These are phyloP conservation scores for Eimeria sp. DNA, from an alignment of 169 alveolate genomes.

Conservation along the genomic window DNA sequence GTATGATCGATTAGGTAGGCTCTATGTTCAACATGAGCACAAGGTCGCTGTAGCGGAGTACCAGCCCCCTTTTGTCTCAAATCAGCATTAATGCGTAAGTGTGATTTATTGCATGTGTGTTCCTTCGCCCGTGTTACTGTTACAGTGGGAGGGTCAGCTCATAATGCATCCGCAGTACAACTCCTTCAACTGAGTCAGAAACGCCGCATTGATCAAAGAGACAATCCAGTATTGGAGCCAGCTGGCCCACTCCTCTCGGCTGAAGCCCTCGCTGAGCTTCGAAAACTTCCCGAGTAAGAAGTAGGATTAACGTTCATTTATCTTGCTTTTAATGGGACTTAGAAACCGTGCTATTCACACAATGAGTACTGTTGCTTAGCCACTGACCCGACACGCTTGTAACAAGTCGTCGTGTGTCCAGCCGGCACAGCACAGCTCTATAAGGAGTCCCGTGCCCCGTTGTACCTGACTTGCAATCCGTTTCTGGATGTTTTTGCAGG, in stretches of 20 bases:
- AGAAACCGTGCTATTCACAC: not conserved
- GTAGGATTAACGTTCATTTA: not conserved
- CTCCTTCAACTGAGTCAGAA: slow-evolving; percentile 54
- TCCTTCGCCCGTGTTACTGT: not conserved
- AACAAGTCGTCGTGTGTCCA: not conserved
- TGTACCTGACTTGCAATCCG: not conserved
- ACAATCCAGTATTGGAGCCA: not conserved
- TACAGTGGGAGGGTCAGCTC: slow-evolving; percentile 42
- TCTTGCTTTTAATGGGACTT: not conserved
- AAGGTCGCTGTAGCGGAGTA: not conserved
- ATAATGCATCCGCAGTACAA: slow-evolving; percentile 35
- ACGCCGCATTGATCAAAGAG: slow-evolving; percentile 37
- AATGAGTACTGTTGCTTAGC: not conserved
- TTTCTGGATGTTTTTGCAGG: not conserved
- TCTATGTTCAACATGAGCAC: not conserved
- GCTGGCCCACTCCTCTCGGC: slow-evolving; percentile 28
- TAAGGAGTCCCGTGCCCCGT: not conserved
- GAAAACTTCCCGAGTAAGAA: slow-evolving; percentile 27
- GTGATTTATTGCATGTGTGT: not conserved
- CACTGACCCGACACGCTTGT: not conserved
- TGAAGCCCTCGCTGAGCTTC: slow-evolving; percentile 64
- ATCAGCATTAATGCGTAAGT: not conserved
- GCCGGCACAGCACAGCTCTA: not conserved
- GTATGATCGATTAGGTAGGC: slow-evolving; percentile 47
- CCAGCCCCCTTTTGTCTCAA: not conserved